Conservation (phyloP, 108 stramenopile species). For the Craspedostauros australis region DNA sequence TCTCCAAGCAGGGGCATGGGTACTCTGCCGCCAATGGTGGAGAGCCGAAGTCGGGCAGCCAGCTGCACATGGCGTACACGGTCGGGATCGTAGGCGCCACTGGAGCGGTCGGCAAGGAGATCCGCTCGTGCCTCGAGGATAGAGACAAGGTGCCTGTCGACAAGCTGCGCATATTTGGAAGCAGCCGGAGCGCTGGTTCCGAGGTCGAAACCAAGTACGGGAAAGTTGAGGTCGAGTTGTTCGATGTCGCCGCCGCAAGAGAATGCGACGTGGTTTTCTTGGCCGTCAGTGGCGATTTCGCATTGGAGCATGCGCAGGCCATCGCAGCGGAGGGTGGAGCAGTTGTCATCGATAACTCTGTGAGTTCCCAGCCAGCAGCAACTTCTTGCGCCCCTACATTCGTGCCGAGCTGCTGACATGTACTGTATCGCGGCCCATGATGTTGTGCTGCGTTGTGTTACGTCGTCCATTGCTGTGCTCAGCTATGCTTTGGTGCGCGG, state of each 20-base stretch:
- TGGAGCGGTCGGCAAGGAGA: slow-evolving; percentile 96
- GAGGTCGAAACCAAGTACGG: slow-evolving; percentile 78
- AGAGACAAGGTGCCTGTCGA: slow-evolving; percentile 53
- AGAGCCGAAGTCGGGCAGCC: no score
- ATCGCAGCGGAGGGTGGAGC: slow-evolving; percentile 61
- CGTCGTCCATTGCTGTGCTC: no score
- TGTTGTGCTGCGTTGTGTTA: no score
- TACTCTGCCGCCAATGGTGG: no score
- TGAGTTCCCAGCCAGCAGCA: slow-evolving; percentile 14
- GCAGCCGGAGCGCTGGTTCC: slow-evolving; percentile 78
- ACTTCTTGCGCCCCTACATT: no score
- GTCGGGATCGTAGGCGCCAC: slow-evolving; percentile 97
- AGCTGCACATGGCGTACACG: slow-evolving; percentile 41
- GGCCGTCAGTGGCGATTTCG: slow-evolving; percentile 87
- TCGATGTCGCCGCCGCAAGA: slow-evolving; percentile 54
- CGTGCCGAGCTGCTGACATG: no score
- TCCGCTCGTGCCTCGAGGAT: slow-evolving; percentile 79
- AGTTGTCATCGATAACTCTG: slow-evolving; percentile 84
- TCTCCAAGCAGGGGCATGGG: no score
- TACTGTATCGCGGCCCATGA: no score
- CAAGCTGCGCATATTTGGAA: slow-evolving; percentile 83
- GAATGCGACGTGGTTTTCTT: slow-evolving; percentile 89
- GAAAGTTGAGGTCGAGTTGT: slow-evolving; percentile 77
- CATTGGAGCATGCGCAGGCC: slow-evolving; percentile 69
- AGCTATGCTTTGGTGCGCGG: no score